Evolutionary conservation across 1,284 basidiomycete genomes (phyloP).

Genomic region (Puccinia horiana): DNA sequence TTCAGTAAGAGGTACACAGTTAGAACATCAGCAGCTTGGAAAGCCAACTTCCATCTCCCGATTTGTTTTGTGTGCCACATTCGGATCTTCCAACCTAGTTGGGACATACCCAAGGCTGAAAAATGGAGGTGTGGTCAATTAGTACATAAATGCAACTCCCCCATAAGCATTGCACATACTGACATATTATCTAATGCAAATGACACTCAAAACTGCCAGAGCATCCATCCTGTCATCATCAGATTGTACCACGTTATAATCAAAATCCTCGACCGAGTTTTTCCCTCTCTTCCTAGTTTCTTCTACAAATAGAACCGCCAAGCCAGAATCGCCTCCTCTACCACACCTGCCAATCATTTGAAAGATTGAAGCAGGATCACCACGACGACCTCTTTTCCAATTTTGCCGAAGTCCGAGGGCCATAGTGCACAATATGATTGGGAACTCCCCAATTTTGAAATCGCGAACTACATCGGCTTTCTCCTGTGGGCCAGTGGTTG

Average conservation of each 20-base stretch:
- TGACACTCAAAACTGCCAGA: neutral
- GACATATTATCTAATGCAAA: constrained; percentile 9
- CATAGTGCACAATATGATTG: constrained; percentile 2
- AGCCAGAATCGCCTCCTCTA: neutral
- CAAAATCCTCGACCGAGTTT: neutral
- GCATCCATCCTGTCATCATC: constrained; percentile 10
- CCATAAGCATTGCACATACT: too few species aligned
- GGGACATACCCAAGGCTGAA: neutral
- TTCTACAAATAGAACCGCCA: constrained; percentile 2
- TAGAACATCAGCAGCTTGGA: neutral
- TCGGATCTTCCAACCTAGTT: neutral
- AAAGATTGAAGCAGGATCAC: neutral
- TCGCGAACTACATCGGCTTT: neutral
- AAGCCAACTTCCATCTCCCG: neutral
- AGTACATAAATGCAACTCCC: too few species aligned
- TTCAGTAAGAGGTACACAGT: neutral
- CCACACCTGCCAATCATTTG: constrained; percentile 13
- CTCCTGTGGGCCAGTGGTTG: neutral
- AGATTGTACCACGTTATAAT: neutral
- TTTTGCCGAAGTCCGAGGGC: constrained; percentile 19
- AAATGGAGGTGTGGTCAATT: too few species aligned
- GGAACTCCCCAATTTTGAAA: neutral
- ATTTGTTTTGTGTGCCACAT: neutral
- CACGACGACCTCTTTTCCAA: neutral
- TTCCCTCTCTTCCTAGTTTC: neutral